These are phyloP conservation scores for Boletus rubropictus DNA, from an alignment of 768 basidiomycete species.

Conservation along the genomic window DNA sequence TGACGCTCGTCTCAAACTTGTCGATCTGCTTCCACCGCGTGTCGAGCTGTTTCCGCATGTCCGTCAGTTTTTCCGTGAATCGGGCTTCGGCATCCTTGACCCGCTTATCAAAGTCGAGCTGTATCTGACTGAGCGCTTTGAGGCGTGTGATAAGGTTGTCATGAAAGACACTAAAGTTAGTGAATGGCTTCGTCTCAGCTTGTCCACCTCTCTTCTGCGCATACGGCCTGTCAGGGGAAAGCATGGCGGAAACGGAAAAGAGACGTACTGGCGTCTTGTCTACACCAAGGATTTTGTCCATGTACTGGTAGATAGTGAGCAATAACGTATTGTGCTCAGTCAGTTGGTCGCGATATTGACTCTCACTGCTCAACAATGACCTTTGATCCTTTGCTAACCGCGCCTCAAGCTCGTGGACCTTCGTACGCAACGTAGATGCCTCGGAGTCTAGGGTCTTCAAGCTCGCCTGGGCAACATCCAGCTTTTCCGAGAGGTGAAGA, in stretches of 20 bases:
- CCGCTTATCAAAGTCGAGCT: conserved; percentile 80
- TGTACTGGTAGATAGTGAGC: conserved; percentile 89
- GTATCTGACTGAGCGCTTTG: conserved; percentile 78
- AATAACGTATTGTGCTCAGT: conserved; percentile 90
- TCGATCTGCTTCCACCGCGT: conserved; percentile 88
- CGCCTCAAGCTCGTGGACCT: conserved; percentile 70
- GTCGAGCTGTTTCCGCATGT: conserved; percentile 85
- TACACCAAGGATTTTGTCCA: conserved; percentile 89
- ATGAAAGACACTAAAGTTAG: conserved; percentile 90
- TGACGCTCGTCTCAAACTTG: conserved; percentile 83
- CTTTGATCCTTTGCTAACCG: conserved; percentile 80
- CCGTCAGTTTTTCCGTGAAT: conserved; percentile 66
- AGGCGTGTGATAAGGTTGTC: conserved; percentile 88
- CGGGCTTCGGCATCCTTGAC: conserved; percentile 71
- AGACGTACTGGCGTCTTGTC: conserved; percentile 74
- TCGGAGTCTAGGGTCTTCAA: conserved; percentile 70
- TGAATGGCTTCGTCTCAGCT: conserved; percentile 86
- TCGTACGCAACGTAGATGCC: conserved; percentile 49
- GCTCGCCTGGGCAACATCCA: conserved; percentile 61
- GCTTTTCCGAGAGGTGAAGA: conserved; percentile 82
- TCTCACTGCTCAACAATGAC: conserved; percentile 62
- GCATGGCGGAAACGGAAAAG: background rate
- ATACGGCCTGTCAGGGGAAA: background rate
- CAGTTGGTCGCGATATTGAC: conserved; percentile 83
- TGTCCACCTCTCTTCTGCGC: conserved; percentile 66